A percentile compares a stretch with the other conserved stretches of the same genome.
These are phyloP conservation scores for Thelonectria olida DNA, from an alignment of 2,329 filamentous ascomycete genomes.

Conservation along the genomic window DNA sequence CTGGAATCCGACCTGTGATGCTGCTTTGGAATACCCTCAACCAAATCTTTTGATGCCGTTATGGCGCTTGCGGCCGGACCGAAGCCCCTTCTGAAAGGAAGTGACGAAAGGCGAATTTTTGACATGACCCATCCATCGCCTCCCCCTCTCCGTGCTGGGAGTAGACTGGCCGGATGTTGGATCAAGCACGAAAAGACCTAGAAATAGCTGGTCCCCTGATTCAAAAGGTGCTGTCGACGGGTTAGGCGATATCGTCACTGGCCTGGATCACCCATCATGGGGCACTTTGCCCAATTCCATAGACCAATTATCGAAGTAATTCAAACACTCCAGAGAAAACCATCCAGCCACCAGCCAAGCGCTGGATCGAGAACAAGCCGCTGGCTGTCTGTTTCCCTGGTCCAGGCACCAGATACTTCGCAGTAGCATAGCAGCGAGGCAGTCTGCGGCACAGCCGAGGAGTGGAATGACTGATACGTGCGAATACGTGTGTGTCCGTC, in stretches of 20 bases:
- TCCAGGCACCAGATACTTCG: background rate
- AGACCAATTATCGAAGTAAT: slow-evolving; percentile 1
- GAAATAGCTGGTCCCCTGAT: background rate
- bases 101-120: background rate
- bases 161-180: background rate
- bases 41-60: background rate
- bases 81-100: background rate
- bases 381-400: background rate
- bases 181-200: background rate
- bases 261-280: background rate
- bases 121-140: background rate
- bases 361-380: background rate
- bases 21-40: slow-evolving; percentile 13
- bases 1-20: background rate
- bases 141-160: background rate
- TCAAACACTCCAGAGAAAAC: background rate
- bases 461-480: background rate
- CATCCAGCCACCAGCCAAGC: background rate
- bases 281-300: background rate
- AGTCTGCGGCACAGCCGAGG: background rate
- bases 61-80: slow-evolving; percentile 6
- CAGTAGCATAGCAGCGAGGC: background rate
- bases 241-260: background rate
- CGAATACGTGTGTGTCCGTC: background rate
- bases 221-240: background rate